Evolutionary conservation across 495 filamentous ascomycete genomes (phyloP).

Genomic region (Tuber brumale): DNA sequence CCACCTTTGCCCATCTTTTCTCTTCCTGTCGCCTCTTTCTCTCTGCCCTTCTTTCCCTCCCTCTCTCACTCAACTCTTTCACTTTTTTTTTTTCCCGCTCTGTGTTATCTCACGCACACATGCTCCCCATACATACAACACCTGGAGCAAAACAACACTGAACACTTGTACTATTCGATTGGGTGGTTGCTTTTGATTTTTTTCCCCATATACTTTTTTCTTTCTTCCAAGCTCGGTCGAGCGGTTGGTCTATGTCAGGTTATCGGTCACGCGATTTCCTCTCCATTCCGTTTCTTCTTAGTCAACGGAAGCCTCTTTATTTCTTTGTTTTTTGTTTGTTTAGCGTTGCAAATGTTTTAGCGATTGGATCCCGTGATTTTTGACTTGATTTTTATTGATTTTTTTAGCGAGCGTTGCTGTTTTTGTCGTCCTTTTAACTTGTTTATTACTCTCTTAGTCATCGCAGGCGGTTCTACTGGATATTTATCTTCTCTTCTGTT

Average conservation of each 20-base stretch:
- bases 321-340: slow-evolving; percentile 32
- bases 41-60: not conserved
- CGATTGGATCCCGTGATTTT: slow-evolving; percentile 17
- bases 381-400: slow-evolving; percentile 25
- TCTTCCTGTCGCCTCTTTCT: not conserved
- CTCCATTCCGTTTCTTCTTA: slow-evolving; percentile 5
- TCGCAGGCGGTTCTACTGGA: slow-evolving; percentile 36
- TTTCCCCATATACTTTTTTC: not conserved
- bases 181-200: slow-evolving; percentile 30
- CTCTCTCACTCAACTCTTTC: not conserved
- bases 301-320: slow-evolving; percentile 13
- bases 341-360: slow-evolving; percentile 29
- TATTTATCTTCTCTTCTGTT: slow-evolving; percentile 23
- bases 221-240: slow-evolving; percentile 30
- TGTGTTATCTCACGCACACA: slow-evolving; percentile 19
- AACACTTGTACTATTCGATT: slow-evolving; percentile 38
- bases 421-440: slow-evolving; percentile 30
- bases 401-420: slow-evolving; percentile 40
- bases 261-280: slow-evolving; percentile 28
- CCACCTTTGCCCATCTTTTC: not conserved
- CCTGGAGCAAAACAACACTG: slow-evolving; percentile 24
- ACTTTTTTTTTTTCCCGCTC: not conserved
- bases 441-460: slow-evolving; percentile 31
- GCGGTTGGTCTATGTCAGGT: slow-evolving; percentile 15
- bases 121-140: slow-evolving; percentile 30